Evolutionary conservation across 2,329 filamentous ascomycete genomes (phyloP).

Genomic region (Colletotrichum sp.): DNA sequence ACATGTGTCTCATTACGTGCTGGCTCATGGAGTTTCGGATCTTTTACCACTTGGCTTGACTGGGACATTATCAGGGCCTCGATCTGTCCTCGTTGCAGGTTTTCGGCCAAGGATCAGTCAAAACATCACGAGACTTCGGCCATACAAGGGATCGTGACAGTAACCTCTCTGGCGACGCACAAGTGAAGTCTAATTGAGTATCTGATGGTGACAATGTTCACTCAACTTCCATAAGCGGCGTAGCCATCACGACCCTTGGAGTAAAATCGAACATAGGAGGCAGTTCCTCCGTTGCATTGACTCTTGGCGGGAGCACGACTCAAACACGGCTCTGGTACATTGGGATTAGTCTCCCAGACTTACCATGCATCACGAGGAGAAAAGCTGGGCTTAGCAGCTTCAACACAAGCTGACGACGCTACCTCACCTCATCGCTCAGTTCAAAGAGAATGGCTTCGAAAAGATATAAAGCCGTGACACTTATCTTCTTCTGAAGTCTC

Average conservation of each 20-base stretch:
- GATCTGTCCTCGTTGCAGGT: neutral
- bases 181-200: neutral
- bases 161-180: neutral
- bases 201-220: neutral
- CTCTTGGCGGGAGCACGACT: neutral
- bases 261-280: neutral
- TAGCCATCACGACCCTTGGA: neutral
- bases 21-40: neutral
- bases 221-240: neutral
- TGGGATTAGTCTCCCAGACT: neutral
- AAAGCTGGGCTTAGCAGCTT: neutral
- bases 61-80: neutral
- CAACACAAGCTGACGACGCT: neutral
- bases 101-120: neutral
- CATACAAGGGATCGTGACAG: neutral
- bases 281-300: neutral
- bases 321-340: neutral
- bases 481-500: neutral
- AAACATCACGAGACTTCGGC: neutral
- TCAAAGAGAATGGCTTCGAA: neutral
- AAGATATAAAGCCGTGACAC: neutral
- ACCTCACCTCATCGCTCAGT: neutral
- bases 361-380: neutral
- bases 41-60: neutral
- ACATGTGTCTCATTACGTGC: neutral